Evolutionary conservation across 352 stramenopile species (phyloP).

Genomic region (Pythium coloratum): DNA sequence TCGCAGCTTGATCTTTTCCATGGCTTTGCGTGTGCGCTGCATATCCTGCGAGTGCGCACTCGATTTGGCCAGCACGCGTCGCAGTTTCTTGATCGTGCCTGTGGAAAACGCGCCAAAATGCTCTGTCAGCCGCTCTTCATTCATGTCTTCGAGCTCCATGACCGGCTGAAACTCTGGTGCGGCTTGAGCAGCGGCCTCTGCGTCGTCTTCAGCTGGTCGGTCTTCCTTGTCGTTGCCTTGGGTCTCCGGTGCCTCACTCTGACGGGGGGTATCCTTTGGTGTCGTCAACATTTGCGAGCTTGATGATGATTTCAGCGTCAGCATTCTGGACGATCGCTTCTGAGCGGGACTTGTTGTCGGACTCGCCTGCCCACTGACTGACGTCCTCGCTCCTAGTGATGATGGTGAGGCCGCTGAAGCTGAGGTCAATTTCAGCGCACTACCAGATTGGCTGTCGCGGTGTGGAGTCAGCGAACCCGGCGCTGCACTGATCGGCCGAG

Average conservation of each 20-base stretch:
- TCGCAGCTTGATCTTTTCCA: conserved; percentile 54
- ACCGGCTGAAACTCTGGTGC: conserved; percentile 9
- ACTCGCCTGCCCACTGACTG: background rate
- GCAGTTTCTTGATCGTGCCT: conserved; percentile 53
- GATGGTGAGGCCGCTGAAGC: background rate
- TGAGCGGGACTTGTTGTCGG: background rate
- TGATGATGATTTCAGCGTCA: background rate
- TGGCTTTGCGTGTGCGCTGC: conserved; percentile 42
- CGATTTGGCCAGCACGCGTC: conserved; percentile 59
- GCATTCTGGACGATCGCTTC: background rate
- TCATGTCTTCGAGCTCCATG: conserved; percentile 60
- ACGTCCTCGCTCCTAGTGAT: background rate
- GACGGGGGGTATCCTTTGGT: background rate
- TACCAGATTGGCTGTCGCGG: background rate
- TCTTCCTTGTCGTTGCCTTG: background rate
- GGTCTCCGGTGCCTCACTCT: background rate
- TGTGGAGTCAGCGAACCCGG: background rate
- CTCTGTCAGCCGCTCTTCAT: conserved; percentile 42
- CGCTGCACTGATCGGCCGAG: background rate
- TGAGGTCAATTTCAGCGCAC: background rate
- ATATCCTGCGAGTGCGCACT: conserved; percentile 60
- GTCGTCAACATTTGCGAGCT: background rate
- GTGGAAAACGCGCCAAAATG: conserved; percentile 55
- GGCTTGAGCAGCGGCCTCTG: conserved; percentile 6
- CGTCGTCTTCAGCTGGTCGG: background rate